phyloP scores from a whole-genome alignment of 352 stramenopile species.

The Phytophthora parvispora region DNA sequence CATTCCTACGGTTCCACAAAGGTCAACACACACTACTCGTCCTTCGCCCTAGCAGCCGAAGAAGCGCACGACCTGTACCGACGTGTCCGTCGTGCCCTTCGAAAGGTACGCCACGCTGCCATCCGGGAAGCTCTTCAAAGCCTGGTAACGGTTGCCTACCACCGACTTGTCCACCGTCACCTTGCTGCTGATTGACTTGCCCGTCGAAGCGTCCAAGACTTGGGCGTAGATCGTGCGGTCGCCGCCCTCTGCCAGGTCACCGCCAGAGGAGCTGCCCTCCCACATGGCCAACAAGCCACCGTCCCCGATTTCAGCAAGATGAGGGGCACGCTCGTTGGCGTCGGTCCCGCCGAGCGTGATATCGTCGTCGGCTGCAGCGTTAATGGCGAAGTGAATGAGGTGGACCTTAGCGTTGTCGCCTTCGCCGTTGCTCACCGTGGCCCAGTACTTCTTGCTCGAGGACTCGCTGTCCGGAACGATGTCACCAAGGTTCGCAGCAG shows the following conservation, averaged over 20 bases:
- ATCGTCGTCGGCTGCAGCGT: slow-evolving; percentile 47
- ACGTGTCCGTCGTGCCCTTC: slow-evolving; percentile 46
- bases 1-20: too few relatives aligned
- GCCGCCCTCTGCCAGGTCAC: slow-evolving; percentile 28
- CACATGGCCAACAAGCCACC: slow-evolving; percentile 49
- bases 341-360: slow-evolving; percentile 51
- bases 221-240: slow-evolving; percentile 54
- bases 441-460: slow-evolving; percentile 53
- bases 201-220: slow-evolving; percentile 51
- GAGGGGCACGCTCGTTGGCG: slow-evolving; percentile 56
- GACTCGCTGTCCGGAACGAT: slow-evolving; percentile 43
- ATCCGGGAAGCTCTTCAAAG: slow-evolving; percentile 57
- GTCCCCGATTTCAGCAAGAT: slow-evolving; percentile 46
- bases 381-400: slow-evolving; percentile 59
- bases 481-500: slow-evolving; percentile 53
- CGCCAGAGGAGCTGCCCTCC: slow-evolving; percentile 42
- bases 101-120: slow-evolving; percentile 56
- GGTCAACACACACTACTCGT: too few relatives aligned
- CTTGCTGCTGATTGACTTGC: slow-evolving; percentile 51
- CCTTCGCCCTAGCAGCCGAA: slow-evolving; percentile 51
- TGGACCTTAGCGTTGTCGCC: slow-evolving; percentile 51
- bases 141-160: slow-evolving; percentile 74
- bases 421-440: slow-evolving; percentile 51
- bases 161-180: slow-evolving; percentile 53
- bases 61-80: slow-evolving; percentile 55